A percentile compares a stretch with the other conserved stretches of the same genome.
Conservation (phyloP, 768 basidiomycete genomes). For the Psilocybe cyanescens region DNA sequence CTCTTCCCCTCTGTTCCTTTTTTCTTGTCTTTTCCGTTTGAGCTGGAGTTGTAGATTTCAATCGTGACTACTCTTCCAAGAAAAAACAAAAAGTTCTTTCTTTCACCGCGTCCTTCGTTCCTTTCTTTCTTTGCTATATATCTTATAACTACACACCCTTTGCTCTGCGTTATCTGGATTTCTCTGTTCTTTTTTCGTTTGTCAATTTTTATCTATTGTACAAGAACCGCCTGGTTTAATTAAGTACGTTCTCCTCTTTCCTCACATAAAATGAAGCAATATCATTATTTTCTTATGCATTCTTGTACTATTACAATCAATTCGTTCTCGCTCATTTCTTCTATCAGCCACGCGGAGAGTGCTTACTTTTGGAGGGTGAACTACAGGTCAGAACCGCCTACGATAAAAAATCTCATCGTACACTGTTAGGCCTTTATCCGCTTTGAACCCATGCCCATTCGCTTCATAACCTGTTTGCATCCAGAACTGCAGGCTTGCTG, state of each 20-base stretch:
- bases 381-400: no score
- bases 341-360: no score
- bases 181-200: not conserved
- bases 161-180: constrained; percentile 3
- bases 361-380: no score
- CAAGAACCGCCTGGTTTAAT: constrained; percentile 4
- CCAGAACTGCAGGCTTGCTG: no score
- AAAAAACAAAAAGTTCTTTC: not conserved
- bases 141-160: not conserved
- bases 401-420: no score
- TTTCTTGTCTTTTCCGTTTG: no score
- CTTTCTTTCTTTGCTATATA: not conserved
- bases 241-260: not conserved
- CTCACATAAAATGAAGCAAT: constrained; percentile 3
- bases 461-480: no score
- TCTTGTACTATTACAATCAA: not conserved
- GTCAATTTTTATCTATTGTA: not conserved
- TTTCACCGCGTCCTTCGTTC: not conserved
- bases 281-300: not conserved
- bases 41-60: no score
- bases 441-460: no score
- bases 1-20: not conserved
- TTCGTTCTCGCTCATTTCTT: not conserved
- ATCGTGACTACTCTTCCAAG: no score
- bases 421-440: no score